A percentile compares a stretch with the other conserved stretches of the same genome.
Conservation (phyloP, 1,284 basidiomycete species). For the Cutaneotrichosporon dermatis region DNA sequence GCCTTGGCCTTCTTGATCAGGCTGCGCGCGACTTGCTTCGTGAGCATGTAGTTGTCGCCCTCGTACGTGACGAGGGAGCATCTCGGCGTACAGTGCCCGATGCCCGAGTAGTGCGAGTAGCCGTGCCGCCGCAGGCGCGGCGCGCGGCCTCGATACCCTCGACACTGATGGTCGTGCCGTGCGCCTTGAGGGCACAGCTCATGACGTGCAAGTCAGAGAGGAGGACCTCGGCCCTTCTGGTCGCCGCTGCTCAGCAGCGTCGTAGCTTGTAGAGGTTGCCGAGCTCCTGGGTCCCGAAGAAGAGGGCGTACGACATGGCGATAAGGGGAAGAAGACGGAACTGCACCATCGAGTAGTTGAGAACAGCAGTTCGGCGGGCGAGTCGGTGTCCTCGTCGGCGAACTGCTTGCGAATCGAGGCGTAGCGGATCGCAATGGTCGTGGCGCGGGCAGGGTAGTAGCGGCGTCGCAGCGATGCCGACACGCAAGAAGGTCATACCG, state of each 20-base stretch:
- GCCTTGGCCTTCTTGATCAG: constrained; percentile 52
- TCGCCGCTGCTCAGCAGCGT: constrained; percentile 3
- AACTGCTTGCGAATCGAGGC: constrained; percentile 56
- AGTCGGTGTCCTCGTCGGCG: constrained; percentile 48
- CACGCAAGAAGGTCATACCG: constrained; percentile 54
- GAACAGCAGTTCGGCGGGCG: constrained; percentile 52
- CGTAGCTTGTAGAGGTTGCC: constrained; percentile 43
- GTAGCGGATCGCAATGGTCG: constrained; percentile 56
- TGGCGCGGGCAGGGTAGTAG: constrained; percentile 53
- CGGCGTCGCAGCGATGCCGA: constrained; percentile 55
- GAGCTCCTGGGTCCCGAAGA: constrained; percentile 53
- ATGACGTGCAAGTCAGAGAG: constrained; percentile 15
- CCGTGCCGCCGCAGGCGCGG: constrained; percentile 57
- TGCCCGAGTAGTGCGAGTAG: constrained; percentile 55
- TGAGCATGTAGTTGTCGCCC: constrained; percentile 56
- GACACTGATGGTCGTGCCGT: constrained; percentile 51
- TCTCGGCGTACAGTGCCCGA: constrained; percentile 55
- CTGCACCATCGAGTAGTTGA: constrained; percentile 59
- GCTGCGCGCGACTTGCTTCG: constrained; percentile 53
- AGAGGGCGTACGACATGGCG: constrained; percentile 56
- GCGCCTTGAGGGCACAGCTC: constrained; percentile 12
- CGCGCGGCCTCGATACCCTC: constrained; percentile 54
- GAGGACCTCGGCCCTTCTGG: constrained; percentile 9
- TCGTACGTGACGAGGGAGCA: constrained; percentile 56
- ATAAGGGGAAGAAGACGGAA: constrained; percentile 56